Conservation (phyloP, 2,329 filamentous ascomycete genomes). For the Monilinia laxa region DNA sequence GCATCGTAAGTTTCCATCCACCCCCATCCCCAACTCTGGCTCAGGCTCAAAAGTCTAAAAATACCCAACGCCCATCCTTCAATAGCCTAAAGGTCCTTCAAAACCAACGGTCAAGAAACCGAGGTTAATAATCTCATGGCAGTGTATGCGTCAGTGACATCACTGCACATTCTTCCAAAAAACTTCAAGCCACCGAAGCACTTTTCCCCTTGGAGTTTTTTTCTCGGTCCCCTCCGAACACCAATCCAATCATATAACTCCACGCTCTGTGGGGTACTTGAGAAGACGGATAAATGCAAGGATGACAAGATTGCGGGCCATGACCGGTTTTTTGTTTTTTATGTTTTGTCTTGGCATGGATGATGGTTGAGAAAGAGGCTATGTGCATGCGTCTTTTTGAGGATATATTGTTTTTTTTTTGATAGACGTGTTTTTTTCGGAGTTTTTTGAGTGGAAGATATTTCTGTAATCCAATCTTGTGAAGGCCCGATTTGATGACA, state of each 20-base stretch:
- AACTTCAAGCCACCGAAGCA: background rate
- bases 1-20: constrained; percentile 1
- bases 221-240: background rate
- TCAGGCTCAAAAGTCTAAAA: background rate
- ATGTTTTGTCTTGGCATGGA: constrained; percentile 1
- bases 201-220: background rate
- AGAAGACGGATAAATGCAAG: constrained; percentile 2
- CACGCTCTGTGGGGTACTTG: constrained; percentile 12
- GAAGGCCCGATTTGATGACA: background rate
- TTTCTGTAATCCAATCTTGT: background rate
- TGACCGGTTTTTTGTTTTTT: background rate
- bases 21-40: background rate
- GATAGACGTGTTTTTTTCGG: background rate
- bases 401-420: constrained; percentile 9
- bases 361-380: constrained; percentile 11
- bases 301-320: background rate
- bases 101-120: background rate
- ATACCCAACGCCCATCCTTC: background rate
- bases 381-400: constrained; percentile 12
- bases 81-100: background rate
- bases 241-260: constrained; percentile 4
- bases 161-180: background rate
- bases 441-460: background rate
- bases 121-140: background rate
- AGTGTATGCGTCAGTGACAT: constrained; percentile 11